Evolutionary conservation across 139 green algal species (phyloP).

Genomic region (Ettlia oleoabundans): DNA sequence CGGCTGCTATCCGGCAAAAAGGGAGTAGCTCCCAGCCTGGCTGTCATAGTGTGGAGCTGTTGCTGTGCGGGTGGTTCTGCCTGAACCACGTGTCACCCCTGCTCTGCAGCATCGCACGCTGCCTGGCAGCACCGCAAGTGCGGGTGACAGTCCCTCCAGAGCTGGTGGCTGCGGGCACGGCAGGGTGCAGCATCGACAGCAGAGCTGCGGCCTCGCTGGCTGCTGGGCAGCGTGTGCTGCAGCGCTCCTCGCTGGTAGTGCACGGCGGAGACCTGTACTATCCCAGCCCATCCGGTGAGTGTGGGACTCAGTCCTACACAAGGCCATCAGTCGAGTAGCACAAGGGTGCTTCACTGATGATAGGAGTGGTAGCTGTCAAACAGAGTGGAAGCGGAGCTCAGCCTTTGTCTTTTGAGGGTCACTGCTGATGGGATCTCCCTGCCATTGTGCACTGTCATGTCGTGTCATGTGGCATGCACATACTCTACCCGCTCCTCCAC

Average conservation of each 20-base stretch:
- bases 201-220: neutral
- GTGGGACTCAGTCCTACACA: neutral
- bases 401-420: too few relatives aligned
- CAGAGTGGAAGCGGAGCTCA: too few relatives aligned
- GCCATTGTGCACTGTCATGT: too few relatives aligned
- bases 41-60: too few relatives aligned
- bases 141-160: conserved; percentile 44
- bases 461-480: too few relatives aligned
- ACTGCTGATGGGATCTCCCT: too few relatives aligned
- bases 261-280: conserved; percentile 91
- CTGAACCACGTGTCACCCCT: neutral
- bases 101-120: conserved; percentile 61
- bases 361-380: too few relatives aligned
- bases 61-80: too few relatives aligned
- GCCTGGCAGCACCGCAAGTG: conserved; percentile 70
- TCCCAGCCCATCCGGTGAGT: conserved; percentile 72
- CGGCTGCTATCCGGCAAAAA: too few relatives aligned
- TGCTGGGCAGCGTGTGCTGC: conserved; percentile 53
- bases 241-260: conserved; percentile 72
- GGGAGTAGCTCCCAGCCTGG: too few relatives aligned
- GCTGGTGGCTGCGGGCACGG: neutral
- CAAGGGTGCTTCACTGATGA: neutral
- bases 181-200: neutral
- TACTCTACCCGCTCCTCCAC: too few relatives aligned
- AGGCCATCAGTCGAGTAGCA: too few relatives aligned